Base-by-base conservation (phyloP, 768 basidiomycete genomes). In the Naganishia onofrii region DNA sequence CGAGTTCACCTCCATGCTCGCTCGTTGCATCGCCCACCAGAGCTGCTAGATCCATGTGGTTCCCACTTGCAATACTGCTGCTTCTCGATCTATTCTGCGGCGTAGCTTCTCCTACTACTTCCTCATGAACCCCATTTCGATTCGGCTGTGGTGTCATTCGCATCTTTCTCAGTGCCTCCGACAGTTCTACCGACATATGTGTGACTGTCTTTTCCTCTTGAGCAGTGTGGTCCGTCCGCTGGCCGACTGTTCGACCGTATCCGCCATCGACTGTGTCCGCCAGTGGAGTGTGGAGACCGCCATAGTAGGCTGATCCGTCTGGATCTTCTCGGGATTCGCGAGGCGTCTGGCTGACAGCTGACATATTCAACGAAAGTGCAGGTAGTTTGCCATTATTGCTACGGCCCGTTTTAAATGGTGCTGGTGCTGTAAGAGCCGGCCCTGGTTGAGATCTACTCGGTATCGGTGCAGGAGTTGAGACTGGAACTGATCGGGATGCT, bases 211-310 rank as follows among this genome's bases (percentile, higher is more conserved):
- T 73, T 29, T 73, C 57, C 13, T 67, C 53, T 8, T 53, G 23
- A 0, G 51, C 19, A 38, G 31, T 36, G 6, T 44, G 19, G 3
- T 63, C 60, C n/a, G 60, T 63, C 9, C 60, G 60, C 17, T 63
- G 60, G n/a, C 60, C 23, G 12, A 63, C 42, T 0, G 60, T 63
- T 26, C 42, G 60, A 26, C 60, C 60, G 60, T 63, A 63, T 28
- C 60, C 60, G 19, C 60, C 60, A 34, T 63, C 60, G 12, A 42
- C 36, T 26, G 60, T 63, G 28, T 44, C 7, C 26, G 60, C 60
- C 44, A 65, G 26, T 7, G 76, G 75, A n/a, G 78, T 68, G n/a
- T 73, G 70, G 21, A 81, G 70, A 6, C 68, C 68, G 3, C 68
- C 68, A 29, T 63, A 48, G 58, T 69, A 69, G 15, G 29, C 68